Conservation (phyloP, 352 stramenopile genomes). For the Pythium plurisporium region DNA sequence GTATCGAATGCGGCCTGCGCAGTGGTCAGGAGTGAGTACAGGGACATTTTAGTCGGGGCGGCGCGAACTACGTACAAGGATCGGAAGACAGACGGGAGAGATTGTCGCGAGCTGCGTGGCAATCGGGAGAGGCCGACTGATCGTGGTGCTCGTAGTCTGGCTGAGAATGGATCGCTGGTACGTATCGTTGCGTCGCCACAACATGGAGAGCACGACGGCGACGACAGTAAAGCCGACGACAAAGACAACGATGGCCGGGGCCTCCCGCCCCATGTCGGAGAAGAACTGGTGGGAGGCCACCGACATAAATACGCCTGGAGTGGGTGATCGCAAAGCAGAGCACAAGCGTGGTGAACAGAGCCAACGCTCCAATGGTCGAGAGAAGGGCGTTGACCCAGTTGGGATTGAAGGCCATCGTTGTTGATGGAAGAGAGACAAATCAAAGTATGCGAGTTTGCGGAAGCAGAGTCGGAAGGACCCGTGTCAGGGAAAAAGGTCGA, state of each 20-base stretch:
- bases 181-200: conserved; percentile 42
- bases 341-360: conserved; percentile 34
- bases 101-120: conserved; percentile 1
- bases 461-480: no score
- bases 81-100: conserved; percentile 43
- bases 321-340: conserved; percentile 41
- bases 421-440: no score
- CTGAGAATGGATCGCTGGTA: conserved; percentile 27
- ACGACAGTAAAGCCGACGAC: conserved; percentile 31
- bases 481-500: no score
- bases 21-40: no score
- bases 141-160: background rate
- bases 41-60: no score
- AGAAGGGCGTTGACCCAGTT: no score
- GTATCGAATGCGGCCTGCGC: conserved; percentile 54
- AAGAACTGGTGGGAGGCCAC: conserved; percentile 49
- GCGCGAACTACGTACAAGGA: conserved; percentile 25
- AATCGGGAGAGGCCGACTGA: background rate
- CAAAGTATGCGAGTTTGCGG: no score
- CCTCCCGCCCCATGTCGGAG: conserved; percentile 56
- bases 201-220: conserved; percentile 26
- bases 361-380: conserved; percentile 29
- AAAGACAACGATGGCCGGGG: conserved; percentile 50
- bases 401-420: no score
- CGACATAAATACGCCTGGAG: conserved; percentile 34